Conservation (phyloP, 2,329 filamentous ascomycete species). For the Ophiocordyceps sinensis region DNA sequence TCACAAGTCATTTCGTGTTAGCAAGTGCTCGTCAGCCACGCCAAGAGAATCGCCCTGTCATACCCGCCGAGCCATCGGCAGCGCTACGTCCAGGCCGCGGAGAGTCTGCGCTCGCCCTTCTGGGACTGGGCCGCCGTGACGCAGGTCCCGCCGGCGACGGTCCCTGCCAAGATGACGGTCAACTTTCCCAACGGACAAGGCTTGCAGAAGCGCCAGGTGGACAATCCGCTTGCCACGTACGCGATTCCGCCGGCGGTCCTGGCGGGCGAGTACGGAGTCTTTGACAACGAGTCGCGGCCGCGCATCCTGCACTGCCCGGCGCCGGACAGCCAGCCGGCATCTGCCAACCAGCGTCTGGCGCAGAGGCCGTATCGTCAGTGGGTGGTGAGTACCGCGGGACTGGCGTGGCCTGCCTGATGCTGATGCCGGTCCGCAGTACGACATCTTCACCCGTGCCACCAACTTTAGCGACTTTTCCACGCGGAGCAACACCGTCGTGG, state of each 20-base stretch:
- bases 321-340: conserved; percentile 21
- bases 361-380: conserved; percentile 21
- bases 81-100: conserved; percentile 28
- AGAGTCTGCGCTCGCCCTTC: conserved; percentile 31
- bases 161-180: conserved; percentile 20
- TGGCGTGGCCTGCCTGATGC: too few species aligned
- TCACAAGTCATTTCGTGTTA: background rate
- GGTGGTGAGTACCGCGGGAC: conserved; percentile 18
- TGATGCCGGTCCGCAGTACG: conserved; percentile 17
- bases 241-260: conserved; percentile 27
- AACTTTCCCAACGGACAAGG: conserved; percentile 13
- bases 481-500: conserved; percentile 18
- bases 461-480: conserved; percentile 19
- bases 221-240: conserved; percentile 39
- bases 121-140: conserved; percentile 38
- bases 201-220: conserved; percentile 18
- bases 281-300: conserved; percentile 12
- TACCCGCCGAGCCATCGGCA: conserved; percentile 22
- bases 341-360: conserved; percentile 20
- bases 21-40: conserved; percentile 35
- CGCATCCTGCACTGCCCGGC: conserved; percentile 26
- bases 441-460: conserved; percentile 21
- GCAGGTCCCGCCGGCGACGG: conserved; percentile 25
- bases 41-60: conserved; percentile 27
- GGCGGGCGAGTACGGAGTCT: conserved; percentile 21